These are phyloP conservation scores for Candida glucosophila DNA, from an alignment of 1,139 yeast species.

Conservation along the genomic window DNA sequence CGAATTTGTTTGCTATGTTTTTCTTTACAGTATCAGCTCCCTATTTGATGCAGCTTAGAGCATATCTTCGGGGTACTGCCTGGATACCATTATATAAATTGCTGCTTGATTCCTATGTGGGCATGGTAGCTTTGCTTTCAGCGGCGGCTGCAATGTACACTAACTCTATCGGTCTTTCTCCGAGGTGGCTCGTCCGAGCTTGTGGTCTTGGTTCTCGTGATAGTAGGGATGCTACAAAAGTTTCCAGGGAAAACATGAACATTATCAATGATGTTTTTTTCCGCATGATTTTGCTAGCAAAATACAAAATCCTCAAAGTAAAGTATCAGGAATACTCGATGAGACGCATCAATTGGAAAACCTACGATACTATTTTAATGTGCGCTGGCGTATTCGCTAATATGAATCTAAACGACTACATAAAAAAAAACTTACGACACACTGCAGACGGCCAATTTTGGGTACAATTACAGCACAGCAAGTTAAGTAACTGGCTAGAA, in stretches of 20 bases:
- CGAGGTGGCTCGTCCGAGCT: no score
- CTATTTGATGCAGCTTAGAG: constrained; percentile 11
- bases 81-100: constrained; percentile 22
- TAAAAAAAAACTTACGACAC: constrained; percentile 8
- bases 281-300: constrained; percentile 28
- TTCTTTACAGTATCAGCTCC: constrained; percentile 30
- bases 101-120: constrained; percentile 27
- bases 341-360: constrained; percentile 21
- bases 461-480: background rate
- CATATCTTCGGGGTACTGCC: constrained; percentile 21
- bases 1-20: constrained; percentile 28
- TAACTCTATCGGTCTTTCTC: no score
- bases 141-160: constrained; percentile 22
- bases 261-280: constrained; percentile 26
- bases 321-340: constrained; percentile 29
- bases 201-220: constrained; percentile 8
- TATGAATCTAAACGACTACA: constrained; percentile 31
- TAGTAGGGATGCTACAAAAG: constrained; percentile 13
- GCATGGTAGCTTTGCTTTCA: constrained; percentile 26
- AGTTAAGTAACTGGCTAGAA: no score
- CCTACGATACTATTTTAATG: constrained; percentile 27
- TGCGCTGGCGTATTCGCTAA: constrained; percentile 31
- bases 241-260: constrained; percentile 21
- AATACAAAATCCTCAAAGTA: constrained; percentile 35
- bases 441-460: background rate